phyloP scores from a whole-genome alignment of 2,329 filamentous ascomycete genomes.

The Didymella glomerata region DNA sequence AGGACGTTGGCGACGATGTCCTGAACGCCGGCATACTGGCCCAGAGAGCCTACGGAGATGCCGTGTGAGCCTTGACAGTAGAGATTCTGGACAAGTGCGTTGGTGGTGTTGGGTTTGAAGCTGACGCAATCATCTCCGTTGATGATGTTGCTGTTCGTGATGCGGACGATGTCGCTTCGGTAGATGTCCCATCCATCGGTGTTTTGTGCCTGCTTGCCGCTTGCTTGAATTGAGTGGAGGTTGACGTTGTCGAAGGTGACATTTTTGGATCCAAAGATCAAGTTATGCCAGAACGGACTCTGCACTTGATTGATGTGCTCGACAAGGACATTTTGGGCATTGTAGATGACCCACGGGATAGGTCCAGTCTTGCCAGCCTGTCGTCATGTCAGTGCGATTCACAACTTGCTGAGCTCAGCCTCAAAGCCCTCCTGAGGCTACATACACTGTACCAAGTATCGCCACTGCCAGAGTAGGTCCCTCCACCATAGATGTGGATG shows the following conservation, averaged over 20 bases:
- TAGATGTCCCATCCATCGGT: constrained; percentile 72
- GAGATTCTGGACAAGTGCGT: constrained; percentile 72
- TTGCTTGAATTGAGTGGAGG: constrained; percentile 63
- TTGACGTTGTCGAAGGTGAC: constrained; percentile 70
- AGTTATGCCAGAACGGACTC: constrained; percentile 69
- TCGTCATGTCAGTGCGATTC: constrained; percentile 61
- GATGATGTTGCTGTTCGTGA: constrained; percentile 70
- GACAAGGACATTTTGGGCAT: constrained; percentile 62
- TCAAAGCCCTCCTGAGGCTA: constrained; percentile 46
- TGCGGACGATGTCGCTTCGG: constrained; percentile 67
- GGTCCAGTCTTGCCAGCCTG: constrained; percentile 8
- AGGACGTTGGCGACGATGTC: constrained; percentile 75
- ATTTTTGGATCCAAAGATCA: constrained; percentile 71
- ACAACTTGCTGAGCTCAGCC: constrained; percentile 64
- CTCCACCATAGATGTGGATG: constrained; percentile 74
- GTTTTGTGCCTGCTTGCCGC: constrained; percentile 67
- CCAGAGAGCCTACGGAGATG: constrained; percentile 74
- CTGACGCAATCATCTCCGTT: constrained; percentile 77
- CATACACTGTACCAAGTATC: constrained; percentile 70
- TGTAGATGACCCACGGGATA: constrained; percentile 14
- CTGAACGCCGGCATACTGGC: constrained; percentile 72
- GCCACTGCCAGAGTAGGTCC: constrained; percentile 70
- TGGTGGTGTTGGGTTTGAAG: constrained; percentile 77
- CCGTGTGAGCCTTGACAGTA: constrained; percentile 75
- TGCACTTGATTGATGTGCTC: constrained; percentile 68